These are phyloP conservation scores for Juglanconis oblonga DNA, from an alignment of 2,329 filamentous ascomycete species.

Conservation along the genomic window DNA sequence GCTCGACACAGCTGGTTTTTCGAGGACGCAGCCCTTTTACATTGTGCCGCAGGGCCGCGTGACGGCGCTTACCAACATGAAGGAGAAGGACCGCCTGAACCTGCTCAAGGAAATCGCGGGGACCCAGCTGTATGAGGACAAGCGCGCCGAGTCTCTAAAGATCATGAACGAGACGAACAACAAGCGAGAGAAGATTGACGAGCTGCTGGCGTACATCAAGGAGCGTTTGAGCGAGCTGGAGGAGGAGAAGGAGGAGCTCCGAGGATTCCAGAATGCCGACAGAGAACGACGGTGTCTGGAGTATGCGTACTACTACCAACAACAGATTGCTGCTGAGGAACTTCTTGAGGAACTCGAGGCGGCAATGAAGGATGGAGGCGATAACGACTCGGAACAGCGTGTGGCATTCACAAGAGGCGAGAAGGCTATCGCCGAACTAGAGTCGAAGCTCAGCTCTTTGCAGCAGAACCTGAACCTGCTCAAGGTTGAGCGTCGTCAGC, in stretches of 20 bases:
- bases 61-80: constrained; percentile 97
- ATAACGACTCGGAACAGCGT: constrained; percentile 78
- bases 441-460: constrained; percentile 74
- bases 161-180: constrained; percentile 97
- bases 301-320: constrained; percentile 89
- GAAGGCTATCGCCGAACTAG: constrained; percentile 72
- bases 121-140: constrained; percentile 93
- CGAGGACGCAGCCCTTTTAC: constrained; percentile 96
- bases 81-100: constrained; percentile 85
- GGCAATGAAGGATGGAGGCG: constrained; percentile 75
- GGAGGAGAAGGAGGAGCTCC: constrained; percentile 94
- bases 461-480: constrained; percentile 82
- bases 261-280: constrained; percentile 92
- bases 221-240: constrained; percentile 86
- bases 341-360: constrained; percentile 82
- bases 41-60: constrained; percentile 98
- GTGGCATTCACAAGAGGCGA: constrained; percentile 75
- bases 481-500: constrained; percentile 77
- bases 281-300: constrained; percentile 87
- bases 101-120: constrained; percentile 97
- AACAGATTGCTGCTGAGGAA: constrained; percentile 75
- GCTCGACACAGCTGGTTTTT: constrained; percentile 93
- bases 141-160: constrained; percentile 86
- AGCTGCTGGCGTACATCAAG: constrained; percentile 86
- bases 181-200: constrained; percentile 92